Evolutionary conservation across 108 stramenopile species (phyloP).

Genomic region (Conticribra weissflogii): DNA sequence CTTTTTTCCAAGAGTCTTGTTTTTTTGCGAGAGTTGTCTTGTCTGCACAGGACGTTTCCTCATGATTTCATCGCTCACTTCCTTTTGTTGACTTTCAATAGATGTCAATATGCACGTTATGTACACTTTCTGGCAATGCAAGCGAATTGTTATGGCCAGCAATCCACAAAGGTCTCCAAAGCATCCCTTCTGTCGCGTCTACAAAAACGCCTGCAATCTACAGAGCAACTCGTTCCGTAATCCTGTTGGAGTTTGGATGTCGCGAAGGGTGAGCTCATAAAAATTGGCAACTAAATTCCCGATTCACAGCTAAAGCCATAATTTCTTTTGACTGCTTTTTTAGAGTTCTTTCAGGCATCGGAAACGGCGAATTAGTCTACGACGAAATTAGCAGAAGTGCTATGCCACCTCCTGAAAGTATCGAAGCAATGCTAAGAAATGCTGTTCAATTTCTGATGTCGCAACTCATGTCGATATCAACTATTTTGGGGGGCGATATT

Average conservation of each 20-base stretch:
- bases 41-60: too few species aligned
- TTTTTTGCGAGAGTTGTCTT: too few species aligned
- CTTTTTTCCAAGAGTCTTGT: too few species aligned
- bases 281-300: too few species aligned
- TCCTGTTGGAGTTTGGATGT: constrained; percentile 80
- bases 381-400: constrained; percentile 55
- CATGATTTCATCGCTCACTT: too few species aligned
- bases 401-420: constrained; percentile 75
- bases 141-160: constrained; percentile 80
- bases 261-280: constrained; percentile 34
- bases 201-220: constrained; percentile 13
- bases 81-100: constrained; percentile 54
- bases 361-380: constrained; percentile 81
- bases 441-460: constrained; percentile 64
- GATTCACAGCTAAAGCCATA: too few species aligned
- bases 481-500: constrained; percentile 6
- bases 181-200: constrained; percentile 28
- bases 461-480: constrained; percentile 49
- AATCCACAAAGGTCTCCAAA: constrained; percentile 71
- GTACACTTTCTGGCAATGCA: constrained; percentile 34
- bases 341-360: constrained; percentile 64
- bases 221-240: constrained; percentile 48
- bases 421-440: constrained; percentile 70
- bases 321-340: too few species aligned
- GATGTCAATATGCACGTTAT: constrained; percentile 34